A percentile compares a stretch with the other conserved stretches of the same genome.
Conservation (phyloP, 2,329 filamentous ascomycete species). For the Pseudofabraea citricarpa region DNA sequence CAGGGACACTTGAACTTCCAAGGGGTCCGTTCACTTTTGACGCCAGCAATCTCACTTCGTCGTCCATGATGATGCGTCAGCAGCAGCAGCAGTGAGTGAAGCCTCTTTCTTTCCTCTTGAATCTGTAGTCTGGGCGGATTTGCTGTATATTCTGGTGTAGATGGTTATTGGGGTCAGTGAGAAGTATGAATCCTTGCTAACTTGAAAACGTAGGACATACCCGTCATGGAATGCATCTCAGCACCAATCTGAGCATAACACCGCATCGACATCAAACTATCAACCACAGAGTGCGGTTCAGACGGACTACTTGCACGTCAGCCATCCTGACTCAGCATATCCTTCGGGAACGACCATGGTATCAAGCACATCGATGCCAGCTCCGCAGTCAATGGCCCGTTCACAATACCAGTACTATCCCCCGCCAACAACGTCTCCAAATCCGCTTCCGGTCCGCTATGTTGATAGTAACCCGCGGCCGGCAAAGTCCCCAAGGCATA, state of each 20-base stretch:
- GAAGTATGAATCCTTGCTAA: too few relatives aligned
- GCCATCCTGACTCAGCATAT: conserved; percentile 15
- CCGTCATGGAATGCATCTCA: conserved; percentile 18
- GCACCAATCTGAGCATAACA: conserved; percentile 20
- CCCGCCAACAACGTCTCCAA: conserved; percentile 9
- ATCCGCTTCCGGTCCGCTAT: conserved; percentile 15
- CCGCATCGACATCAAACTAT: conserved; percentile 18
- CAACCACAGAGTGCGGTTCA: conserved; percentile 13
- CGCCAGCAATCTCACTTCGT: conserved; percentile 18
- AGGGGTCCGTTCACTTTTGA: conserved; percentile 28
- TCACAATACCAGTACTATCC: conserved; percentile 13
- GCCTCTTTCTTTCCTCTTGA: too few relatives aligned
- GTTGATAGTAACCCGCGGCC: conserved; percentile 27
- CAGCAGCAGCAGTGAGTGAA: too few relatives aligned
- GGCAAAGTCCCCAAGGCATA: conserved; percentile 27
- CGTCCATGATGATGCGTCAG: conserved; percentile 23
- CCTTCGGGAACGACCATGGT: background rate
- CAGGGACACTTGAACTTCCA: conserved; percentile 21
- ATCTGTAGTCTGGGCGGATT: too few relatives aligned
- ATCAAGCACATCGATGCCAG: conserved; percentile 2
- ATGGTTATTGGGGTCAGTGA: too few relatives aligned
- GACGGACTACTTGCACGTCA: conserved; percentile 23
- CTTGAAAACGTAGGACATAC: conserved; percentile 24
- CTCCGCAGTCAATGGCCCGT: conserved; percentile 6
- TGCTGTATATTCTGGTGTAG: too few relatives aligned